Evolutionary conservation across 2,329 filamentous ascomycete genomes (phyloP), one percentile per base, ranked within the genome.

Genomic region (Sclerotinia borealis): DNA sequence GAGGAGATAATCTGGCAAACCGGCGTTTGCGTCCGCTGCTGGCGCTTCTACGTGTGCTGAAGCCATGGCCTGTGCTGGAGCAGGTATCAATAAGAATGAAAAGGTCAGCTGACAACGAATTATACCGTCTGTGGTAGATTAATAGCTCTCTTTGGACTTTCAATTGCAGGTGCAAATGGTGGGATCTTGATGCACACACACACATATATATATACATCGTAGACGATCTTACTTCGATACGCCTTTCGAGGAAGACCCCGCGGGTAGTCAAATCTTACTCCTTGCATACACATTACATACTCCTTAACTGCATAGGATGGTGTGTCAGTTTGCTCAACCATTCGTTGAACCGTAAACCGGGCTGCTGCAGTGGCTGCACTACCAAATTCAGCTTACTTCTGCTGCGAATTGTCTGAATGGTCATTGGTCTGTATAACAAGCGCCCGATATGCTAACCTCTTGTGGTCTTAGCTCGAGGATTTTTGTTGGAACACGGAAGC

Each of bases 1-100:
- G 22, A 81, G 77, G 61, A 86, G 77, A 68, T 85, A 87, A 73
- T 87, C 85, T 27, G 85, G 84, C 71, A 67, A 60, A n/a, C 56
- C 63, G 31, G 71, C 65, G 19, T 66, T 49, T 19, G 67, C 49
- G 4, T 50, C 62, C 11, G 67, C 31, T 43, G 65, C 48, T n/a
- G 61, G 45, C 31, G 36, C 39, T 45, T 59, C 45, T 49, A 27
- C 27, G 41, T 31, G 29, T 37, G 31, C 41, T 37, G 60, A 58
- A 56, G 34, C 29, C 60, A 62, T 62, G 3, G 22, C 45, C 17
- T 55, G 22, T 49, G 39, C 19, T 58, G 7, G 13, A 45, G n/a
- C 4, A 58, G n/a, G 29, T 22, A 8, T 25, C 1, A 25, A 34
- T 2, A 10, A 36, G 29, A 25, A 41, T 8, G 29, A 34, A 45